Evolutionary conservation across 371 early-diverging fungal species (phyloP), one percentile per base, ranked within the genome.

Genomic region (Mortierella polycephala): DNA sequence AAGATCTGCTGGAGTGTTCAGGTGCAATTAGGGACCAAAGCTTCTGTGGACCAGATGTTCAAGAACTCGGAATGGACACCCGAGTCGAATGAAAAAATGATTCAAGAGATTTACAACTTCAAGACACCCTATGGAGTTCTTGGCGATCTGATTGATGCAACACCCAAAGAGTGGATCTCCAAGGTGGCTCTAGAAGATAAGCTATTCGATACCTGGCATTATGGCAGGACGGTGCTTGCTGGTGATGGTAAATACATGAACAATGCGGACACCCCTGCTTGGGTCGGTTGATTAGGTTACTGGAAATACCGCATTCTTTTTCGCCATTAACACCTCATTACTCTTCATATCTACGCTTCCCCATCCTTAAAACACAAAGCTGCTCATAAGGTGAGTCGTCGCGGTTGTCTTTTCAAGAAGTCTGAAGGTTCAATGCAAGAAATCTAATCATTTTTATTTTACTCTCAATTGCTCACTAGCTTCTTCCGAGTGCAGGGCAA

Each of bases 161-260:
- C 71, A 6, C 71, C 71, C 10, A 23, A 52, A 42, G 71, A 70
- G 0, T 30, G 54, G 3, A 62, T 72, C 37, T 66, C 66, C 1
- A 54, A 44, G 9, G 66, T 72, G 9, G 56, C 56, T 6, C 52
- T 72, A 3, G 72, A 72, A 40, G 72, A 72, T 14, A 65, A 61
- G 16, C 44, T 72, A 13, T 72, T 57, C 13, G 67, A 72, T 5
- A 72, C 72, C 7, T 72, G 72, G 72, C 56, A 57, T 21, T 21
- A 51, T 30, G 62, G 57, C 14, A 61, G 72, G 5, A 50, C 51
- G 20, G 66, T 61, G 16, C 53, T 72, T 3, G 66, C 66, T 52
- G 72, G 72, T 10, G 72, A 72, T 66, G 71, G 66, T 65, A 71
- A 30, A 44, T 20, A 13, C 6, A 60, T 51, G 18, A 51, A 18